Evolutionary conservation across 1,284 basidiomycete species (phyloP).

Genomic region (Sporisorium exsertum): DNA sequence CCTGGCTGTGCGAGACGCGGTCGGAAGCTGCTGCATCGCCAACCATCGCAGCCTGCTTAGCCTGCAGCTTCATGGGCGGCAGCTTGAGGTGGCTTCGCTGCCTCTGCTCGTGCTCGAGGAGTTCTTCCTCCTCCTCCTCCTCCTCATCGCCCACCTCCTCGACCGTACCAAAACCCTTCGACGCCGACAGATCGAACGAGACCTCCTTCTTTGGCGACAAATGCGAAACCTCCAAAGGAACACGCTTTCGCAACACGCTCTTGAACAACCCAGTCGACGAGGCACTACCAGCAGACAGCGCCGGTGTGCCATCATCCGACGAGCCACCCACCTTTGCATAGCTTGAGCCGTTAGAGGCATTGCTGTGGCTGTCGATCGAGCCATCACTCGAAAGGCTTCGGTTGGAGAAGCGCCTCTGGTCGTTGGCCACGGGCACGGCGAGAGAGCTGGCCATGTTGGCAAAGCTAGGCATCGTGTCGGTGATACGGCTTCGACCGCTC

Average conservation of each 20-base stretch:
- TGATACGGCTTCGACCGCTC: constrained; percentile 37
- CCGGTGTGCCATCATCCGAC: constrained; percentile 23
- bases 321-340: constrained; percentile 39
- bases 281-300: constrained; percentile 14
- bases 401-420: constrained; percentile 29
- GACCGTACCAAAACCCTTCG: constrained; percentile 10
- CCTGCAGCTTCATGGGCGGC: constrained; percentile 42
- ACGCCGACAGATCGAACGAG: constrained; percentile 32
- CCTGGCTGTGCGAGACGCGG: not conserved
- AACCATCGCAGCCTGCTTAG: not conserved
- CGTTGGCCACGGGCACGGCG: constrained; percentile 14
- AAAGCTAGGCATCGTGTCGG: constrained; percentile 37
- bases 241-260: constrained; percentile 40
- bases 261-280: constrained; percentile 14
- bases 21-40: not conserved
- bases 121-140: constrained; percentile 17
- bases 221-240: constrained; percentile 12
- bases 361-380: constrained; percentile 47
- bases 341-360: constrained; percentile 38
- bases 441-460: constrained; percentile 36
- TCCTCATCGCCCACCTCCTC: constrained; percentile 20
- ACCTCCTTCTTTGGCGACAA: constrained; percentile 41
- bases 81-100: constrained; percentile 33
- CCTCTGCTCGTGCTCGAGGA: constrained; percentile 47
- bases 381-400: constrained; percentile 44